Percentiles rank a stretch among this genome's conserved stretches.
phyloP scores from a whole-genome alignment of 768 basidiomycete genomes.

The Boletus pseudopeckii region DNA sequence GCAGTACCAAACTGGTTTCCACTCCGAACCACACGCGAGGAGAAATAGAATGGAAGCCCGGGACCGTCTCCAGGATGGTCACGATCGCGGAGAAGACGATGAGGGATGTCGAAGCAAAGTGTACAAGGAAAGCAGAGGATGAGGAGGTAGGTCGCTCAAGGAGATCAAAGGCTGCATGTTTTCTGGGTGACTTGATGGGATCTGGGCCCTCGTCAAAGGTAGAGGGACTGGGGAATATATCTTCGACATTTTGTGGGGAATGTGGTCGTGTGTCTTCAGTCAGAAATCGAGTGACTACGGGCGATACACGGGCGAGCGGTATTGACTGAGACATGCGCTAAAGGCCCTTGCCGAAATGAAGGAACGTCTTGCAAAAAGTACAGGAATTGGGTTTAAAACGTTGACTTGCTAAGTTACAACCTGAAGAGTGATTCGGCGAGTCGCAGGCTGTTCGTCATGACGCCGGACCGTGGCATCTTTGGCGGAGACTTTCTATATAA shows the following conservation, averaged over 20 bases:
- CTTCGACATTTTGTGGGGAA: conserved; percentile 36
- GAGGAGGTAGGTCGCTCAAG: conserved; percentile 82
- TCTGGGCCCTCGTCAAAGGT: conserved; percentile 34
- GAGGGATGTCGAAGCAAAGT: conserved; percentile 64
- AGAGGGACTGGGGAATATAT: conserved; percentile 37
- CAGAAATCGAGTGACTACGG: conserved; percentile 36
- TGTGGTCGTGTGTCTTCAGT: conserved; percentile 38
- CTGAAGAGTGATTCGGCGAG: too few relatives aligned
- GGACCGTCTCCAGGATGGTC: conserved; percentile 78
- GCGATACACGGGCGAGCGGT: conserved; percentile 25
- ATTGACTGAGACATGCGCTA: conserved; percentile 30
- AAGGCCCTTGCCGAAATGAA: background rate
- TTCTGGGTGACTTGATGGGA: conserved; percentile 45
- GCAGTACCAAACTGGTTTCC: conserved; percentile 77
- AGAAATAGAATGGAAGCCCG: conserved; percentile 66
- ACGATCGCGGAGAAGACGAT: conserved; percentile 75
- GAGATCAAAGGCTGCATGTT: conserved; percentile 61
- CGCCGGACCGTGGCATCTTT: too few relatives aligned
- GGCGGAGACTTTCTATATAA: too few relatives aligned
- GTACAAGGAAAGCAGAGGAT: conserved; percentile 69
- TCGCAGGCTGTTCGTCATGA: too few relatives aligned
- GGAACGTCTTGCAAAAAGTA: background rate
- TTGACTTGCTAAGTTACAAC: too few relatives aligned
- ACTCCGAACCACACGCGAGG: conserved; percentile 80
- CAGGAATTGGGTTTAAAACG: too few relatives aligned